These are phyloP conservation scores for Backusella westeae DNA, from an alignment of 192 early-diverging fungal species.

Conservation along the genomic window DNA sequence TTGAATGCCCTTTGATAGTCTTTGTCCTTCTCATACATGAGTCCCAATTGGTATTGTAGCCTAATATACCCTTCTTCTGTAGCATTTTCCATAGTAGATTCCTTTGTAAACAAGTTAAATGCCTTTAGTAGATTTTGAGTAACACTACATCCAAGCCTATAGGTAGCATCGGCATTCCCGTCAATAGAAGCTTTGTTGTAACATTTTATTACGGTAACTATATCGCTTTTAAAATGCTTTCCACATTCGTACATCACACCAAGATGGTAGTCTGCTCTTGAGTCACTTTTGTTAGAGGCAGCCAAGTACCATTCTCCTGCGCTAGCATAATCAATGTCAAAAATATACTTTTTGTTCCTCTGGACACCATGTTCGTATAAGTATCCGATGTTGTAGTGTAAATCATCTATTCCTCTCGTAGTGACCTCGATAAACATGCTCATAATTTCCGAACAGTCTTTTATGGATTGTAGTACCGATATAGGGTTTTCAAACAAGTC, in stretches of 20 bases:
- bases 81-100: not conserved
- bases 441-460: not conserved
- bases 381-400: not conserved
- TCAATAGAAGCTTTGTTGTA: not conserved
- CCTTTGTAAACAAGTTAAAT: not conserved
- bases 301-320: too few species aligned
- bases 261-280: too few species aligned
- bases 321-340: too few species aligned
- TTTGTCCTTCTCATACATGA: not conserved
- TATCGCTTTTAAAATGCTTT: not conserved
- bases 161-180: too few species aligned
- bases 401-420: not conserved
- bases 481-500: not conserved
- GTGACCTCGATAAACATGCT: not conserved
- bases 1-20: not conserved
- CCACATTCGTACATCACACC: not conserved
- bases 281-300: too few species aligned
- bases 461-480: fast-evolving
- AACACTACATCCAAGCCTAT: not conserved
- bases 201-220: not conserved
- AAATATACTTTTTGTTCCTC: too few species aligned
- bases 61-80: not conserved
- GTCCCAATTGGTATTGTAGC: not conserved
- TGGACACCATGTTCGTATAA: too few species aligned
- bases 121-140: not conserved